These are phyloP conservation scores for Spiraea crenata DNA, from an alignment of 331 rosid species.

Conservation along the genomic window DNA sequence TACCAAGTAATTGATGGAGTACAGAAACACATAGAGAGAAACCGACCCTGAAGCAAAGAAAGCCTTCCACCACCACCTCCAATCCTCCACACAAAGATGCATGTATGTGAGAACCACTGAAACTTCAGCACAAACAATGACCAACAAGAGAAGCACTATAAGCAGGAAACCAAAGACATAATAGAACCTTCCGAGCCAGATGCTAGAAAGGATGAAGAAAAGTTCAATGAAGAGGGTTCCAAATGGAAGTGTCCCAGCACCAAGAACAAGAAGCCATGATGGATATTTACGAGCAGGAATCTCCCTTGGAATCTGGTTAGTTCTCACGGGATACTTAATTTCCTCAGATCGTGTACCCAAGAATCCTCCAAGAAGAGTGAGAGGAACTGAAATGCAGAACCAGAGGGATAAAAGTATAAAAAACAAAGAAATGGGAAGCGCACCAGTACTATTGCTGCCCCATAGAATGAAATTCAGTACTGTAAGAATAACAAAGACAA, in stretches of 20 bases:
- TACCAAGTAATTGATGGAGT: constrained; percentile 91
- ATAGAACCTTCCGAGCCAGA: constrained; percentile 96
- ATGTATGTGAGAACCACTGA: constrained; percentile 93
- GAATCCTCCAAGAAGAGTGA: constrained; percentile 86
- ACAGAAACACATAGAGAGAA: constrained; percentile 79
- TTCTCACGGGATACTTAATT: constrained; percentile 75
- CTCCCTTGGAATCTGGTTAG: constrained; percentile 95
- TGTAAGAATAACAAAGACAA: constrained; percentile 74
- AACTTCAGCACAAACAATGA: constrained; percentile 86
- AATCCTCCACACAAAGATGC: constrained; percentile 97
- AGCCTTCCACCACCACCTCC: constrained; percentile 99
- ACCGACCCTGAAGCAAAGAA: constrained; percentile 96
- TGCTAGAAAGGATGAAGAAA: constrained; percentile 91
- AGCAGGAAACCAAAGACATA: constrained; percentile 90
- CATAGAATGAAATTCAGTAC: constrained; percentile 77
- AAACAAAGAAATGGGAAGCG: constrained; percentile 83
- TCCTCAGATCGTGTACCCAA: constrained; percentile 70
- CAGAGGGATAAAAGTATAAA: constrained; percentile 77
- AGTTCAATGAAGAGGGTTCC: constrained; percentile 98
- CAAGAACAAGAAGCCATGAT: constrained; percentile 93
- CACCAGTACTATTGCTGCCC: constrained; percentile 90
- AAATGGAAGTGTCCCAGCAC: constrained; percentile 95
- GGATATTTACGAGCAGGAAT: constrained; percentile 86
- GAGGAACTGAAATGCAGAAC: constrained; percentile 95
- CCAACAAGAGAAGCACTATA: constrained; percentile 69